A percentile compares a stretch with the other conserved stretches of the same genome.
phyloP scores from a whole-genome alignment of 2,329 filamentous ascomycete genomes.

The Cercospora sp. region DNA sequence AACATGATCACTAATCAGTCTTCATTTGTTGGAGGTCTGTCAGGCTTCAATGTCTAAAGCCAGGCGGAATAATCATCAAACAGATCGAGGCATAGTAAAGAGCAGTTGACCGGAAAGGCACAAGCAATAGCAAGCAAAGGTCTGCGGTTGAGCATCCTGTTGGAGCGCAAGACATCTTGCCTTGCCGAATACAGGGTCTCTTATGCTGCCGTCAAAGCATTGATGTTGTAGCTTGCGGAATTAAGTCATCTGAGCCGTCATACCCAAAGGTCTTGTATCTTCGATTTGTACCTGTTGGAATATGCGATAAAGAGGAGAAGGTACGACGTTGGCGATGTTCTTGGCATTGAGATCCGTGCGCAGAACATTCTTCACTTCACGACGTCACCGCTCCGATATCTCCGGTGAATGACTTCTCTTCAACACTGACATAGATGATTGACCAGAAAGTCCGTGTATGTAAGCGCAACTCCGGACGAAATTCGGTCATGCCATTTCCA shows the following conservation, averaged over 20 bases:
- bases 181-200: no score
- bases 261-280: background rate
- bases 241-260: background rate
- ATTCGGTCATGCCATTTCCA: background rate
- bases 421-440: background rate
- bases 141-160: no score
- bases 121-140: background rate
- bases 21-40: background rate
- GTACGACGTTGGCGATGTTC: background rate
- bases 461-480: background rate
- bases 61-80: background rate
- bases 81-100: background rate
- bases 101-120: background rate
- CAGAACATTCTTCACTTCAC: background rate
- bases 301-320: background rate
- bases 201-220: background rate
- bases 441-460: background rate
- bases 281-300: background rate
- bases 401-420: background rate
- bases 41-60: background rate
- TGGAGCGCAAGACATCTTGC: no score
- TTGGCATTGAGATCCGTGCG: background rate
- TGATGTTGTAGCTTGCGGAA: background rate
- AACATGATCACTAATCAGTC: background rate
- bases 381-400: background rate